A percentile compares a stretch with the other conserved stretches of the same genome.
These are phyloP conservation scores for Sedum album DNA, from an alignment of 164 flowering plant species.

Conservation along the genomic window DNA sequence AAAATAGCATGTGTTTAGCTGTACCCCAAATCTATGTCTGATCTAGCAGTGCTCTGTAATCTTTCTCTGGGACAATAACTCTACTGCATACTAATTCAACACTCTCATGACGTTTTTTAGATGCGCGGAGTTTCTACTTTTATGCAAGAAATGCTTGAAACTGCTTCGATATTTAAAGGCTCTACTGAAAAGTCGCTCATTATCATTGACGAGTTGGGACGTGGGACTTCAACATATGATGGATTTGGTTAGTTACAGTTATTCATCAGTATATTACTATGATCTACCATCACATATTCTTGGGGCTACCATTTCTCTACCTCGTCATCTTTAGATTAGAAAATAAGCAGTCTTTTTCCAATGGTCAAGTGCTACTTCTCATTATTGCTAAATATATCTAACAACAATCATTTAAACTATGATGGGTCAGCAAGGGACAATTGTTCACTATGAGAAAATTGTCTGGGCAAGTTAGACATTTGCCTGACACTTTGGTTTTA, in stretches of 20 bases:
- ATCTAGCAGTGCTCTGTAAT: not conserved
- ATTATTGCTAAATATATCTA: not conserved
- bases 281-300: not conserved
- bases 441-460: too few species aligned
- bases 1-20: not conserved
- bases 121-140: conserved; percentile 94
- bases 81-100: not conserved
- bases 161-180: conserved; percentile 94
- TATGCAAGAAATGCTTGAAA: conserved; percentile 99
- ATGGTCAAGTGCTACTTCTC: not conserved
- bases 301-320: not conserved
- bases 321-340: not conserved
- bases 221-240: conserved; percentile 98
- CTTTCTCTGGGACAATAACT: not conserved
- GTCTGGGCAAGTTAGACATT: conserved; percentile 80
- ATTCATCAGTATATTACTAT: not conserved
- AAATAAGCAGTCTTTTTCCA: not conserved
- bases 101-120: conserved; percentile 26
- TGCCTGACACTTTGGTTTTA: too few species aligned
- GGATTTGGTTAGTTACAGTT: conserved; percentile 75
- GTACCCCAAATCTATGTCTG: not conserved
- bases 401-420: too few species aligned
- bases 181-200: conserved; percentile 87
- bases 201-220: conserved; percentile 96
- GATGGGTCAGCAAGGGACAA: too few species aligned